phyloP scores from a whole-genome alignment of 2,329 filamentous ascomycete species.

The Pezizomycotina sp. region DNA sequence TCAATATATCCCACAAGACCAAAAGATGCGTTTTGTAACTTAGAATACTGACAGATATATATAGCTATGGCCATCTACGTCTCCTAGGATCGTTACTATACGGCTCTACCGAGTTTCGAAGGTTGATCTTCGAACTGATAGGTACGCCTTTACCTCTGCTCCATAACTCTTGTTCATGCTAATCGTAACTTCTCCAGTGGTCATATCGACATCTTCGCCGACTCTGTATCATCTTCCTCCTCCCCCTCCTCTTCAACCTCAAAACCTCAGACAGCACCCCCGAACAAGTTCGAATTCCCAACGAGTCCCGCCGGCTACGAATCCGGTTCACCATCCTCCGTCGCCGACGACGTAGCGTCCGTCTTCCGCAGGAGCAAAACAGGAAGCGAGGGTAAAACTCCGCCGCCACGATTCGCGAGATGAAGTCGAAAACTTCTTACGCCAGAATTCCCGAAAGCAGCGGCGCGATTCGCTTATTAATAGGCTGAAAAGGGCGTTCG shows the following conservation, averaged over 20 bases:
- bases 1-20: too few relatives aligned
- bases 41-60: too few relatives aligned
- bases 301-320: constrained; percentile 4
- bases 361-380: constrained; percentile 10
- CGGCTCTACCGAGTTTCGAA: constrained; percentile 21
- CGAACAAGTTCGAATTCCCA: neutral
- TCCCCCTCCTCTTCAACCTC: constrained; percentile 9
- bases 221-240: constrained; percentile 18
- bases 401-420: constrained; percentile 13
- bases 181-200: constrained; percentile 7
- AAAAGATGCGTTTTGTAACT: too few relatives aligned
- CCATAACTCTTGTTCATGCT: neutral
- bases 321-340: neutral
- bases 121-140: constrained; percentile 15
- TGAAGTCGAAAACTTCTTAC: constrained; percentile 20
- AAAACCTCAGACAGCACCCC: neutral
- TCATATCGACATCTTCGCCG: constrained; percentile 21
- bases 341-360: neutral
- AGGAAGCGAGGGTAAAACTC: constrained; percentile 18
- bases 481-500: constrained; percentile 17
- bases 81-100: constrained; percentile 18
- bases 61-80: constrained; percentile 10
- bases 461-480: constrained; percentile 20
- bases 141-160: constrained; percentile 4
- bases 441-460: constrained; percentile 22